Evolutionary conservation across 306 rosid species (phyloP), one percentile per base, ranked within the genome.

Genomic region (Trichosanthes cucumerina): DNA sequence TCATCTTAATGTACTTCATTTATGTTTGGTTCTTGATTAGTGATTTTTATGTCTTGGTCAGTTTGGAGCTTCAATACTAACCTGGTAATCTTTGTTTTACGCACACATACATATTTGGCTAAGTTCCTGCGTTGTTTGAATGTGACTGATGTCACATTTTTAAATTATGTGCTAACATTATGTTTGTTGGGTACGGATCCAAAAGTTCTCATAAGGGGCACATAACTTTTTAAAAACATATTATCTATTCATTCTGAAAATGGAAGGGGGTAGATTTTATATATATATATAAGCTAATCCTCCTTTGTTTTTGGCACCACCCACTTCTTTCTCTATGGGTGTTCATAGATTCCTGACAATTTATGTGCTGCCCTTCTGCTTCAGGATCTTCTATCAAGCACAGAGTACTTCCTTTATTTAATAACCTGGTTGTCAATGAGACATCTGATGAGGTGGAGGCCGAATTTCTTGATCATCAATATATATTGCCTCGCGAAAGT

Each of bases 391-490:
- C 78, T 24, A 79, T 80, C 46, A 82, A 31, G 68, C 84, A 82
- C 82, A 72, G 63, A 65, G 86, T 86, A 23, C 76, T 84, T 76
- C 90, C 89, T 28, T 76, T 84, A 59, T 92, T 94, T 84, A 85
- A 90, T 86, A 89, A 86, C 83, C 83, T 90, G 82, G 90, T 94
- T 53, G 83, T 81, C 36, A 95, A 92, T 78, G 97, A 95, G 64
- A 89, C 82, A 14, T 13, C 60, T 78, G 89, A 84, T 60, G 98
- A 95, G n/a, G 82, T 76, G 0, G 93, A 91, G 78, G 97, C 92
- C 64, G 90, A 88, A 75, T 86, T 92, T 89, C 57, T 88, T 82
- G 64, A 69, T 82, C 78, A 78, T 85, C 78, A 2, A 60, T 95
- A 88, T 82, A 68, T 95, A 56, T 52, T 92, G 14, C 98, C 98